These are phyloP conservation scores for Corallochytrium limacisporum DNA, from an alignment of 78 protist genomes.

Conservation along the genomic window DNA sequence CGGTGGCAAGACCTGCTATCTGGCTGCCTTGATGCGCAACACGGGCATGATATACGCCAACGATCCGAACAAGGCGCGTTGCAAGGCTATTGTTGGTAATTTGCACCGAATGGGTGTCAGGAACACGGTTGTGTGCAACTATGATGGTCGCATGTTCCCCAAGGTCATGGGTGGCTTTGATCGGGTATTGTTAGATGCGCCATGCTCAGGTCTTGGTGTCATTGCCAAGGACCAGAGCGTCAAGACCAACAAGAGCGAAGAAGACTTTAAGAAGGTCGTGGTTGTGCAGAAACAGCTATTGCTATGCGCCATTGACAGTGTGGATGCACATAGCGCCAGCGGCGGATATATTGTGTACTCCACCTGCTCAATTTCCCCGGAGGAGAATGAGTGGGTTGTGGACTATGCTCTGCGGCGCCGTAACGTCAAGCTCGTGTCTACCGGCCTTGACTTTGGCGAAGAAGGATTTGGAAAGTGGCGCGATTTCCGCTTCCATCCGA, in stretches of 20 bases:
- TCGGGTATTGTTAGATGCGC: constrained; percentile 97
- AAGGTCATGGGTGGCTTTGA: constrained; percentile 72
- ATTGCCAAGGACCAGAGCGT: constrained; percentile 82
- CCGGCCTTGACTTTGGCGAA: constrained; percentile 74
- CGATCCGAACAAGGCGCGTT: constrained; percentile 76
- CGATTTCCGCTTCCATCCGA: constrained; percentile 62
- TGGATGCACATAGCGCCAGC: constrained; percentile 58
- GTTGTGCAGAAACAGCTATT: constrained; percentile 86
- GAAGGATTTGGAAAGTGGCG: constrained; percentile 68
- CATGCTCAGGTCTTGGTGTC: constrained; percentile 98
- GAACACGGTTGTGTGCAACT: constrained; percentile 66
- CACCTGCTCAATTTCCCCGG: constrained; percentile 52
- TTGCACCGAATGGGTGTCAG: constrained; percentile 52
- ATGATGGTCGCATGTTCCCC: constrained; percentile 82
- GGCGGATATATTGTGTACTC: constrained; percentile 89
- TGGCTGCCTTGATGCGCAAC: constrained; percentile 87
- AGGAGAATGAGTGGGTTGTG: constrained; percentile 91
- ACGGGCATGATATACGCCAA: constrained; percentile 89
- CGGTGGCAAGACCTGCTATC: constrained; percentile 96
- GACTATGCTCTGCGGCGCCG: constrained; percentile 85
- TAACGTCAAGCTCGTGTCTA: constrained; percentile 60
- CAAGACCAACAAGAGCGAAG: constrained; percentile 50
- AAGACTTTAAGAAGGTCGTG: constrained; percentile 63
- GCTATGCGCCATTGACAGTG: constrained; percentile 87
- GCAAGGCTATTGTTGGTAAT: constrained; percentile 69